Evolutionary conservation across 768 basidiomycete species (phyloP), one percentile per base, ranked within the genome.

Genomic region (Lactarius sanguifluus): DNA sequence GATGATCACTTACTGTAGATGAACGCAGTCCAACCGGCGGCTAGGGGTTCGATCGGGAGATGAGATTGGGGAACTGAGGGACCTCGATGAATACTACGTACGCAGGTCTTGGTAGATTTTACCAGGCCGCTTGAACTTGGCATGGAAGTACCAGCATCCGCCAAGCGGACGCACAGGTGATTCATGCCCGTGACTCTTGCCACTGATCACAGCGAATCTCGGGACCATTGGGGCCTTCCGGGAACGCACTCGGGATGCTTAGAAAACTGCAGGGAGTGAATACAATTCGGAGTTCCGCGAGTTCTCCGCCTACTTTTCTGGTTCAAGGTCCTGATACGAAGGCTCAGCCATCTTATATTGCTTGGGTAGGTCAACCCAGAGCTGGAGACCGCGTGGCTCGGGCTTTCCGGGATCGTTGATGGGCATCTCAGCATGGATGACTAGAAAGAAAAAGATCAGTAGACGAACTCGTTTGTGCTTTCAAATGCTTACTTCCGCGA

Each of bases 131-230:
- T 82, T 77, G 75, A 96, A 87, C 65, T 79, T 85, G 67, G 89
- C 77, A 73, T 96, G 92, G 78, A 96, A 88, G 77, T 86, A 97
- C 92, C 93, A 96, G 76, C 94, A 96, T 6, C 96, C 96, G 15
- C 96, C 96, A 0, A 95, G 83, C 0, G 93, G 93, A 57, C 90
- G 81, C 28, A 98, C 95, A 32, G 94, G 94, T 2, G 93, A 95
- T 73, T 90, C 89, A 16, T 87, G 81, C 15, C 91, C 94, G 70
- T 95, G 86, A 66, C 92, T 91, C 75, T 87, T 89, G 6, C 96
- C 96, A 69, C 91, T 94, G 70, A 98, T 92, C 47, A 98, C 89
- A n/a, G 73, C 86, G 92, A 72, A 97, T 82, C 69, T 81, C 83
- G 15, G 83, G 82, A 6, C 91, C 91, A 50, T 89, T 82, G 2